Conservation (phyloP, 495 filamentous ascomycete genomes). For the Talaromyces stipitatus region DNA sequence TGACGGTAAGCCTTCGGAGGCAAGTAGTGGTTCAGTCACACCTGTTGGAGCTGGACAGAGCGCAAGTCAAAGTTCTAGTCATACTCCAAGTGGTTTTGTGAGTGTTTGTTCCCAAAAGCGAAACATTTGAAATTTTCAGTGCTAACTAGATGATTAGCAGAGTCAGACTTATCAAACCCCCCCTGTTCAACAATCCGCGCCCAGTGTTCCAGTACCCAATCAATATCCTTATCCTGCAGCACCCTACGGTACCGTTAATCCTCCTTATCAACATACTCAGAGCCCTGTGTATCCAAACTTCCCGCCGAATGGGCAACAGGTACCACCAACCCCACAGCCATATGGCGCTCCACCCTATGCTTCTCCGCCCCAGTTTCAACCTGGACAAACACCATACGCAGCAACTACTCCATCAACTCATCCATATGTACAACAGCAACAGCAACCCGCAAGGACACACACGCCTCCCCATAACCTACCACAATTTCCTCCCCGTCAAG, state of each 20-base stretch:
- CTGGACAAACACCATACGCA: conserved; percentile 19
- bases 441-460: conserved; percentile 30
- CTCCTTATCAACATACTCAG: conserved; percentile 34
- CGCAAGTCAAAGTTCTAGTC: conserved; percentile 43
- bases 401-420: conserved; percentile 23
- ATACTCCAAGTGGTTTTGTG: conserved; percentile 48
- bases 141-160: conserved; percentile 13
- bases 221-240: conserved; percentile 29
- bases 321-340: conserved; percentile 12
- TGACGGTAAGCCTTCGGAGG: conserved; percentile 44
- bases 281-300: conserved; percentile 34
- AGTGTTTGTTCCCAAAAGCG: conserved; percentile 19
- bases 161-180: conserved; percentile 22
- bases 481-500: conserved; percentile 36
- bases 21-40: conserved; percentile 54
- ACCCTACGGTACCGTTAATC: conserved; percentile 27
- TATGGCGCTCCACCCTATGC: conserved; percentile 20
- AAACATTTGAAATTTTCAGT: neutral
- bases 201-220: conserved; percentile 15
- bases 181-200: conserved; percentile 15
- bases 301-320: conserved; percentile 26
- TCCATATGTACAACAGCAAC: conserved; percentile 26
- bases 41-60: conserved; percentile 45
- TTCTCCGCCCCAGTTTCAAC: conserved; percentile 31
- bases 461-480: conserved; percentile 30